phyloP scores from a whole-genome alignment of 257 asterid genomes.

The Capsicum pubescens region DNA sequence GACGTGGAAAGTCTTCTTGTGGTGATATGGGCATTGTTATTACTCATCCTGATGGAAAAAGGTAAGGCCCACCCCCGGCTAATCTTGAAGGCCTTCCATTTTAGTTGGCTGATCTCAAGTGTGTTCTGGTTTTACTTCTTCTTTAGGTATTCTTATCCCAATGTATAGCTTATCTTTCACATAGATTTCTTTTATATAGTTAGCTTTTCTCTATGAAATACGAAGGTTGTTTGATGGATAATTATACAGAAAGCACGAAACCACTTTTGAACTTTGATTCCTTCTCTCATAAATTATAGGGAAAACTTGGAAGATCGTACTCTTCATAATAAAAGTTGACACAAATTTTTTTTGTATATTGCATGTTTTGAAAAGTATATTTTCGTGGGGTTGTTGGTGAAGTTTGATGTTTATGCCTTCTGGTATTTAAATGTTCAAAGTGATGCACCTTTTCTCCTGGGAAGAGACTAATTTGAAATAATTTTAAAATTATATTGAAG shows the following conservation, averaged over 20 bases:
- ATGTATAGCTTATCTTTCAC: too few relatives aligned
- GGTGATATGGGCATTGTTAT: constrained; percentile 93
- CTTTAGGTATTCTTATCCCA: too few relatives aligned
- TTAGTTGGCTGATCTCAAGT: too few relatives aligned
- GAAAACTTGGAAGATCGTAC: background rate
- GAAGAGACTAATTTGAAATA: too few relatives aligned
- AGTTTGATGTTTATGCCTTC: constrained; percentile 2
- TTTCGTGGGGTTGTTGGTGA: background rate
- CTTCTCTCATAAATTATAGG: background rate
- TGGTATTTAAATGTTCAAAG: too few relatives aligned
- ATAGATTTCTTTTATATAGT: background rate
- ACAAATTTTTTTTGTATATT: background rate
- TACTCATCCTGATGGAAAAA: constrained; percentile 90
- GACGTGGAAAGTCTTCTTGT: constrained; percentile 93
- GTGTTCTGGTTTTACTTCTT: too few relatives aligned
- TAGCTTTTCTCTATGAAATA: background rate
- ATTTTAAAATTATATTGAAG: too few relatives aligned
- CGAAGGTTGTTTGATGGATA: background rate
- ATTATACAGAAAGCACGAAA: background rate
- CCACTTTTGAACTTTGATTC: background rate
- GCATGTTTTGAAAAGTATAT: background rate
- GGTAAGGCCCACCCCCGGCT: constrained; percentile 43
- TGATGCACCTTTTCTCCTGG: too few relatives aligned
- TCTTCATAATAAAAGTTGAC: background rate
- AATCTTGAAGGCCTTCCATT: background rate